Conservation (phyloP, 2,329 filamentous ascomycete genomes). For the Fusarium musae region DNA sequence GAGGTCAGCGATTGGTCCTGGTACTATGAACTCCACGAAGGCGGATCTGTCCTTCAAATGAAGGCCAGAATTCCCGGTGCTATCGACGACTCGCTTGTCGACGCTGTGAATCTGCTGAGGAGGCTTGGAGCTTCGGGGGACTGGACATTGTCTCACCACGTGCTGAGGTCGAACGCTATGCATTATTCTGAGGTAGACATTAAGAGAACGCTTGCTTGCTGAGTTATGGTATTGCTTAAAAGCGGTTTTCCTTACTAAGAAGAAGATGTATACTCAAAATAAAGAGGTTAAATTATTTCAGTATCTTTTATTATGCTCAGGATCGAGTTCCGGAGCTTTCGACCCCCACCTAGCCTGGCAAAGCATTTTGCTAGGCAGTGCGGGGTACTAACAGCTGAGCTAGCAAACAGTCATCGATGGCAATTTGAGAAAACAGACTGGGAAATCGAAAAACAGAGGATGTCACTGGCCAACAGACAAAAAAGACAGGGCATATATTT, state of each 20-base stretch:
- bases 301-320: not conserved
- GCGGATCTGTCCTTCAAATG: not conserved
- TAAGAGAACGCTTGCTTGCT: not conserved
- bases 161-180: not conserved
- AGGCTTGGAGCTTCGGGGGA: not conserved
- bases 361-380: not conserved
- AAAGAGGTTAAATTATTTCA: no score
- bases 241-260: rapidly evolving
- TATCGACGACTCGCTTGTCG: not conserved
- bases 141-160: not conserved
- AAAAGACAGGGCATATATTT: rapidly evolving
- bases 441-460: no score
- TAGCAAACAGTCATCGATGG: rapidly evolving
- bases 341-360: rapidly evolving
- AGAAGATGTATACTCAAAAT: not conserved
- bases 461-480: rapidly evolving
- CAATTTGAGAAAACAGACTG: not conserved
- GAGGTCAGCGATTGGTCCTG: not conserved
- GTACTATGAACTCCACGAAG: not conserved
- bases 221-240: rapidly evolving
- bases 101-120: not conserved
- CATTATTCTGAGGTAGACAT: not conserved
- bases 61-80: not conserved
- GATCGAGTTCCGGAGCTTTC: not conserved
- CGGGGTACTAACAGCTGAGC: not conserved